These are phyloP conservation scores for Candida sakaeoensis DNA, from an alignment of 805 yeast species.

Conservation along the genomic window DNA sequence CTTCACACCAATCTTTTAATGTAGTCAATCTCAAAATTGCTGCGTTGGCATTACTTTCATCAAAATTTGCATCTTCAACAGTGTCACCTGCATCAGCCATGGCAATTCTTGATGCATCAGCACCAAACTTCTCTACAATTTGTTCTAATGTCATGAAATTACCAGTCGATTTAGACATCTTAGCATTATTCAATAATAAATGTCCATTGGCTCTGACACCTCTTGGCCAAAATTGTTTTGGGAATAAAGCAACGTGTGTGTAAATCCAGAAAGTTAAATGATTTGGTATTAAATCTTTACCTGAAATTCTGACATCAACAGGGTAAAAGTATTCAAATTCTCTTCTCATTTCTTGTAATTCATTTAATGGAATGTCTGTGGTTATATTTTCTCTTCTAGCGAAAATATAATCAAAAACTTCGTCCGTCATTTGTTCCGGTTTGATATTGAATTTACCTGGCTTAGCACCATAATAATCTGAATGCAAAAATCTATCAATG, in stretches of 20 bases:
- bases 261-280: constrained; percentile 95
- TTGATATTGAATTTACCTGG: constrained; percentile 70
- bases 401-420: constrained; percentile 89
- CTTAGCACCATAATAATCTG: constrained; percentile 77
- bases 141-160: constrained; percentile 90
- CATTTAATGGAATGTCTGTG: constrained; percentile 59
- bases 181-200: constrained; percentile 88
- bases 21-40: constrained; percentile 91
- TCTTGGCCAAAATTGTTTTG: constrained; percentile 85
- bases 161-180: constrained; percentile 98
- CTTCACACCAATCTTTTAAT: constrained; percentile 95
- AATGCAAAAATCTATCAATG: constrained; percentile 78
- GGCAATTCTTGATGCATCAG: constrained; percentile 96
- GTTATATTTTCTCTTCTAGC: constrained; percentile 58
- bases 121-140: constrained; percentile 85
- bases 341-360: constrained; percentile 73
- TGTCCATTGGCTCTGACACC: constrained; percentile 97
- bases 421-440: constrained; percentile 86
- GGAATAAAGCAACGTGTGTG: constrained; percentile 89
- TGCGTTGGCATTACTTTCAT: constrained; percentile 94
- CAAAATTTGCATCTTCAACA: constrained; percentile 96
- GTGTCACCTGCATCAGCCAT: constrained; percentile 98
- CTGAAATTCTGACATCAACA: constrained; percentile 85
- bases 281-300: constrained; percentile 95
- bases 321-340: constrained; percentile 98